A percentile compares a stretch with the other conserved stretches of the same genome.
These are phyloP conservation scores for Mucor sp. DNA, from an alignment of 371 early-diverging fungal species.

Conservation along the genomic window DNA sequence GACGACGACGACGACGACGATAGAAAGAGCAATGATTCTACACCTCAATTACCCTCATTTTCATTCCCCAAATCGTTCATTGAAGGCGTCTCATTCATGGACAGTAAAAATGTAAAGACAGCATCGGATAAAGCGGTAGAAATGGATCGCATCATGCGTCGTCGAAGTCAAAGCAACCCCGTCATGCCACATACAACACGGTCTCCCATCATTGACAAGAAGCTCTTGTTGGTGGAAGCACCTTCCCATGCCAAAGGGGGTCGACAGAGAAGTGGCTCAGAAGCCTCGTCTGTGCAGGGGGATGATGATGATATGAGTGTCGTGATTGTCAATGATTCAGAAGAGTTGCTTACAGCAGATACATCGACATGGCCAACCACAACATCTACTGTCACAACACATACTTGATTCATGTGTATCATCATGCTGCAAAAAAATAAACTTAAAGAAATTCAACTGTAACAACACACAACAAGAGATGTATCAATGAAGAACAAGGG, in stretches of 20 bases:
- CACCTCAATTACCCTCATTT: slow-evolving; percentile 11
- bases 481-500: too few relatives aligned
- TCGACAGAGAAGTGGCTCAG: slow-evolving; percentile 34
- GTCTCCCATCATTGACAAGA: slow-evolving; percentile 14
- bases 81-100: slow-evolving; percentile 4
- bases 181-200: slow-evolving; percentile 16
- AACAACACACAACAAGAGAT: too few relatives aligned
- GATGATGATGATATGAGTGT: slow-evolving; percentile 42
- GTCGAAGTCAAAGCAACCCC: slow-evolving; percentile 39
- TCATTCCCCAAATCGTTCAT: slow-evolving; percentile 10
- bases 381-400: neutral
- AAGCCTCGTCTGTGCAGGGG: slow-evolving; percentile 30
- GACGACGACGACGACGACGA: slow-evolving; percentile 4
- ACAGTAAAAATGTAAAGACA: neutral
- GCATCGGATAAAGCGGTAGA: slow-evolving; percentile 15
- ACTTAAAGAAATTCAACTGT: too few relatives aligned
- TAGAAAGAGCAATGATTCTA: neutral
- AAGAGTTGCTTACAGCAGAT: slow-evolving; percentile 6
- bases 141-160: slow-evolving; percentile 25
- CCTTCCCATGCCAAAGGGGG: neutral
- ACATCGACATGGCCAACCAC: neutral
- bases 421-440: too few relatives aligned
- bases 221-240: slow-evolving; percentile 11
- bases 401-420: too few relatives aligned
- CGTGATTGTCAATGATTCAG: slow-evolving; percentile 27